Base-by-base conservation (phyloP, 192 early-diverging fungal species). In the Coemansia sp. region DNA sequence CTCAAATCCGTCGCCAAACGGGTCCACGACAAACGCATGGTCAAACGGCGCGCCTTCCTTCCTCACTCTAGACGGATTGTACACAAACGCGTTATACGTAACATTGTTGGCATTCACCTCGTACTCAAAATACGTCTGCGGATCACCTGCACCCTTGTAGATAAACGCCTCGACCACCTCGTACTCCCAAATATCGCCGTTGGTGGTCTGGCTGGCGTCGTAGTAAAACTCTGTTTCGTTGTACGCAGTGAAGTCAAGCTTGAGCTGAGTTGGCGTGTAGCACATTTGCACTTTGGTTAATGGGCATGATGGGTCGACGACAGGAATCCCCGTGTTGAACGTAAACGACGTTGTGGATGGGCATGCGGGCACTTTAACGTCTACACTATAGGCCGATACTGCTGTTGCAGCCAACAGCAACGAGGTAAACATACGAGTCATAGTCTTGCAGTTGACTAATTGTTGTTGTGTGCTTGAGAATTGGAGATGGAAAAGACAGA, bases 91-190 rank as follows among this genome's bases (percentile, higher is more conserved):
- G 22, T 82, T 75, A 59, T 73, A 82, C 2, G 79, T 76, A 39
- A 82, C 70, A 51, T 82, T 82, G 64, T 76, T 76, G 8, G 79
- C 74, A 26, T 39, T 82, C 5, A 73, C 71, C 57, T 82, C 79
- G 27, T 76, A 82, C 61, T 82, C 79, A 19, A 82, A 69, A 39
- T 82, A 82, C 6, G 74, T 72, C 64, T 75, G 73, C 17, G 79
- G 79, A 22, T 75, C 60, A 17, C 73, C 64, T 17, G 19, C 26
- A n/a, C 79, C 79, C 67, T 68, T 66, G 62, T 75, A 69, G 61
- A 82, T 76, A 53, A 82, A 82, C 5, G 79, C 74, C 63, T 82
- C 79, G 52, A 82, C 66, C n/a, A 76, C 79, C 19, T 82, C 70
- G 61, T 82, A 82, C 4, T 57, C 73, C 79, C 79, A 82, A 48